Conservation (phyloP, 768 basidiomycete species). For the Sporobolomyces phaffii region DNA sequence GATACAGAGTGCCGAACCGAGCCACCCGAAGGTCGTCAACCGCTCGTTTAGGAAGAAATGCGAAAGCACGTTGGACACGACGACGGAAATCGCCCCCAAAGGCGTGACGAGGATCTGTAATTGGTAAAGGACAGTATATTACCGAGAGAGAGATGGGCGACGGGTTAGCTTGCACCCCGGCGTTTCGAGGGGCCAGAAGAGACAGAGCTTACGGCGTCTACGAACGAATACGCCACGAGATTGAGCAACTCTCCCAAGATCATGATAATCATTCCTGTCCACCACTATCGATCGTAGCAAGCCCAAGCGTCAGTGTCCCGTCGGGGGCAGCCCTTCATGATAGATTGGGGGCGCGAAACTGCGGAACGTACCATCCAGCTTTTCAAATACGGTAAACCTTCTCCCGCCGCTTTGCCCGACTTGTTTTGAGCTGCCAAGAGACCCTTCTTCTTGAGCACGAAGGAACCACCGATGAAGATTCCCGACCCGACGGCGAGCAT, state of each 20-base stretch:
- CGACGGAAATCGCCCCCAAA: slow-evolving; percentile 90
- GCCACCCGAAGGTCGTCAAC: slow-evolving; percentile 92
- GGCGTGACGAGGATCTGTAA: slow-evolving; percentile 87
- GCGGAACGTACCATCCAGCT: slow-evolving; percentile 54
- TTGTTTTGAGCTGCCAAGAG: slow-evolving; percentile 43
- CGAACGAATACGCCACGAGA: slow-evolving; percentile 43
- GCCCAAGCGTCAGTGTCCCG: too few relatives aligned
- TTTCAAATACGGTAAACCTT: slow-evolving; percentile 91
- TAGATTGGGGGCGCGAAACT: slow-evolving; percentile 38
- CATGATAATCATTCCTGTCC: slow-evolving; percentile 59
- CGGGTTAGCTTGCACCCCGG: too few relatives aligned
- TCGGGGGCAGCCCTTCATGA: too few relatives aligned
- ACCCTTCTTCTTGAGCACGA: slow-evolving; percentile 97
- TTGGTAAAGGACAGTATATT: too few relatives aligned
- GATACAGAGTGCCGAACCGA: slow-evolving; percentile 86
- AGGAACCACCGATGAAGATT: slow-evolving; percentile 80
- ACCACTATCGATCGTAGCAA: slow-evolving; percentile 10
- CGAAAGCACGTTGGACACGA: slow-evolving; percentile 72
- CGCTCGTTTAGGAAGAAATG: slow-evolving; percentile 83
- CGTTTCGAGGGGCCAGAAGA: too few relatives aligned
- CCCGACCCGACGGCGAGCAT: slow-evolving; percentile 58
- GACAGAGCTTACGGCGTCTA: slow-evolving; percentile 31
- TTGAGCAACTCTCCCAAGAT: slow-evolving; percentile 60
- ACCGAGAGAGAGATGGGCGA: not conserved
- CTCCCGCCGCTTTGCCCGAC: slow-evolving; percentile 54